Conservation (phyloP, 768 basidiomycete genomes). For the Pleurotus pulmonarius region DNA sequence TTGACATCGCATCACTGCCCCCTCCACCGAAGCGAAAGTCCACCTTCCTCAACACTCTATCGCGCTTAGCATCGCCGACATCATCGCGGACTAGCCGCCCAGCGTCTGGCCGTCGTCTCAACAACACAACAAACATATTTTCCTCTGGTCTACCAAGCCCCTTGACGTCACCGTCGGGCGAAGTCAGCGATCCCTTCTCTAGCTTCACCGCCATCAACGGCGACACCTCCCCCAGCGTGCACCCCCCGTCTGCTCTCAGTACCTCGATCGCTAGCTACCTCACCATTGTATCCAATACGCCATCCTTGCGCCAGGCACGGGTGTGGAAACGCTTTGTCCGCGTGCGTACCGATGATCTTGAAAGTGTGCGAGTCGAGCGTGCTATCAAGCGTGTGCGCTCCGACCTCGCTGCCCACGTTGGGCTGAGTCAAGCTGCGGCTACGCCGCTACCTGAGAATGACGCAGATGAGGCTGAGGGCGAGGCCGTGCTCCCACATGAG, state of each 20-base stretch:
- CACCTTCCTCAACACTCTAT: conserved; percentile 82
- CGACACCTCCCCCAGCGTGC: conserved; percentile 19
- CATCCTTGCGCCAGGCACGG: conserved; percentile 55
- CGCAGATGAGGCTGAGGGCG: background rate
- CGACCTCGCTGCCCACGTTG: conserved; percentile 73
- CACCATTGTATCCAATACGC: conserved; percentile 70
- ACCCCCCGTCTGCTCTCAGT: conserved; percentile 11
- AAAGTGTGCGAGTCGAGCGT: conserved; percentile 82
- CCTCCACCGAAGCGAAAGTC: conserved; percentile 67
- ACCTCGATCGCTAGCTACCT: conserved; percentile 76
- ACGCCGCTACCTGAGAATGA: background rate
- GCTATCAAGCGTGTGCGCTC: conserved; percentile 86
- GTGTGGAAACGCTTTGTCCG: conserved; percentile 85
- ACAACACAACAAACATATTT: conserved; percentile 23
- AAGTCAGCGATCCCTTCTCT: conserved; percentile 61
- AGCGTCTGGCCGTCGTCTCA: conserved; percentile 27
- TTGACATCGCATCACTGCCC: conserved; percentile 52
- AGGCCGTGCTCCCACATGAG: background rate
- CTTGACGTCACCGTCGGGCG: conserved; percentile 47
- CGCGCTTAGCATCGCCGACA: conserved; percentile 74
- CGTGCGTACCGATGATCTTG: conserved; percentile 82
- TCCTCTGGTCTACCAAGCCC: conserved; percentile 42
- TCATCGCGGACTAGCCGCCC: conserved; percentile 46
- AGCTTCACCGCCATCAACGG: conserved; percentile 31
- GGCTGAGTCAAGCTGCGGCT: conserved; percentile 12